These are phyloP conservation scores for Waltergamsia citrina DNA, from an alignment of 2,329 filamentous ascomycete genomes.

Conservation along the genomic window DNA sequence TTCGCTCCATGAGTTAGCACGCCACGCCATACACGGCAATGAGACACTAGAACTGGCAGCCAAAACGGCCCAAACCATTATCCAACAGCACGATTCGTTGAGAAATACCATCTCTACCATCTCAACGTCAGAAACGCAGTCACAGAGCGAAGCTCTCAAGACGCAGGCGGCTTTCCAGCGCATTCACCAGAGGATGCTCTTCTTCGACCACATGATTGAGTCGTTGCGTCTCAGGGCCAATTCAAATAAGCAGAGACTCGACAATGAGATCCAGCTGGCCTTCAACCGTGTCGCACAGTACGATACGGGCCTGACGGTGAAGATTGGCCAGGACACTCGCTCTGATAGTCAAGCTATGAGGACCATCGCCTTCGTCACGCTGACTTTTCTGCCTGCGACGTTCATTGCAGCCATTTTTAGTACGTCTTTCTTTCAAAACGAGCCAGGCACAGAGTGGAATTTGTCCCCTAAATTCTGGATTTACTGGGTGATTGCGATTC, in stretches of 20 bases:
- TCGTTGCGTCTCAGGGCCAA: conserved; percentile 23
- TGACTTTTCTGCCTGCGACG: conserved; percentile 39
- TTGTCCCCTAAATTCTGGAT: conserved; percentile 23
- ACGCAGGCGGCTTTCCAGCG: not conserved
- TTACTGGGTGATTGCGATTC: conserved; percentile 21
- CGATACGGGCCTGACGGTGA: conserved; percentile 25
- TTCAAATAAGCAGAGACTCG: conserved; percentile 33
- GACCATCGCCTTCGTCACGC: conserved; percentile 36
- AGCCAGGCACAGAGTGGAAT: conserved; percentile 14
- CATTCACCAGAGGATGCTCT: conserved; percentile 20
- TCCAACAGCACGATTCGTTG: not conserved
- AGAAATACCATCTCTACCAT: not conserved
- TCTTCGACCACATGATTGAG: conserved; percentile 19
- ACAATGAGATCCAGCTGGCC: conserved; percentile 44
- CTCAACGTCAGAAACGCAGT: not conserved
- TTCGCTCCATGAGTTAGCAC: conserved; percentile 27
- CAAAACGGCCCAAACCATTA: not conserved
- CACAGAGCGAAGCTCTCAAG: too few species aligned
- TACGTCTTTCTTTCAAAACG: conserved; percentile 30
- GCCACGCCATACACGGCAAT: conserved; percentile 32
- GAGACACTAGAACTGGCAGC: conserved; percentile 24
- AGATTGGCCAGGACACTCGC: conserved; percentile 28
- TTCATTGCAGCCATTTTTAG: conserved; percentile 39
- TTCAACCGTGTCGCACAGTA: conserved; percentile 34
- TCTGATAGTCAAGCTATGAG: conserved; percentile 41